These are phyloP conservation scores for Clonostachys rosea DNA, from an alignment of 2,329 filamentous ascomycete genomes.

Conservation along the genomic window DNA sequence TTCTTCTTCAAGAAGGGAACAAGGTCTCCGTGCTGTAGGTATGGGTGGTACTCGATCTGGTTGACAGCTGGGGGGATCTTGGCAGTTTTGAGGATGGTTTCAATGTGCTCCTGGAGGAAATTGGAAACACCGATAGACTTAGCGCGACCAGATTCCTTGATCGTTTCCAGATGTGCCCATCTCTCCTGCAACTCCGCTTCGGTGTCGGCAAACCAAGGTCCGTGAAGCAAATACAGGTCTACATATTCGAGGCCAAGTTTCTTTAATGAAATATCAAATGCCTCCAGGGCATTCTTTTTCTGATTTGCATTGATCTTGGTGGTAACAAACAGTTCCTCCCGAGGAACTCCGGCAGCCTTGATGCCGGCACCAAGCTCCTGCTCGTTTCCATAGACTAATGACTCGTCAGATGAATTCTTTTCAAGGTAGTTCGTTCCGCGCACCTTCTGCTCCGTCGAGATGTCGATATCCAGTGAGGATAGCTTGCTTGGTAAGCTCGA, in stretches of 20 bases:
- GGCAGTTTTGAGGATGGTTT: constrained; percentile 52
- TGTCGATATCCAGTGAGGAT: constrained; percentile 68
- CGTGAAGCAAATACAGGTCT: constrained; percentile 65
- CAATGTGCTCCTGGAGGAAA: constrained; percentile 54
- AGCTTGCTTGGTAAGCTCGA: constrained; percentile 50
- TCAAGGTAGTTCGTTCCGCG: constrained; percentile 4
- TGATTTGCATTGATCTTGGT: constrained; percentile 45
- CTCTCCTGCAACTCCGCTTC: constrained; percentile 49
- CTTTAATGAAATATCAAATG: constrained; percentile 55
- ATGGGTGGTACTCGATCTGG: constrained; percentile 79
- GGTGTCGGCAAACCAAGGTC: constrained; percentile 45
- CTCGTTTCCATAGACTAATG: constrained; percentile 57
- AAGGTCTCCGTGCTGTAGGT: constrained; percentile 59
- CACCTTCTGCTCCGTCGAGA: constrained; percentile 70
- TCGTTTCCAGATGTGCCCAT: constrained; percentile 59
- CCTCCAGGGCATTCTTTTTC: constrained; percentile 33
- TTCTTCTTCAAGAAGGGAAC: constrained; percentile 52
- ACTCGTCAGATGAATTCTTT: background rate
- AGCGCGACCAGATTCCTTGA: constrained; percentile 62
- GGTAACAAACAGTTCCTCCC: constrained; percentile 64
- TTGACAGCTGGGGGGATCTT: constrained; percentile 64
- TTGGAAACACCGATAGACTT: constrained; percentile 76
- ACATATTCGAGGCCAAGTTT: constrained; percentile 68
- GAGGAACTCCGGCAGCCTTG: constrained; percentile 58
- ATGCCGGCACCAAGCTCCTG: constrained; percentile 68